Percentiles rank a stretch among this genome's conserved stretches.
Evolutionary conservation across 2,329 filamentous ascomycete species (phyloP).

Genomic region (Botrytis squamosa): DNA sequence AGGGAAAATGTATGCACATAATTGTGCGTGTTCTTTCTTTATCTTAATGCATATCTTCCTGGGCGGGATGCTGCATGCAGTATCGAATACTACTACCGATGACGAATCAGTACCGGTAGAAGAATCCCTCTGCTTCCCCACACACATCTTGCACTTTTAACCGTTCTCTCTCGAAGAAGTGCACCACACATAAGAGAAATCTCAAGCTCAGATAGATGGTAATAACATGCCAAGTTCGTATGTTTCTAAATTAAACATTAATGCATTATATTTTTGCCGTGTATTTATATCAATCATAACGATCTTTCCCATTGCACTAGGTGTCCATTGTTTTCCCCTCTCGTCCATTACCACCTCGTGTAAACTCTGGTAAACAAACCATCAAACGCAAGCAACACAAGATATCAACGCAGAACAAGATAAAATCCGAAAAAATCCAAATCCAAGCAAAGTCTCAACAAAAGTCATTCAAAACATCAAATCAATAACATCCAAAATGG

Average conservation of each 20-base stretch:
- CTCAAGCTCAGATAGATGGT: neutral
- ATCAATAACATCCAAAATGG: neutral
- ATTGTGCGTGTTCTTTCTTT: neutral
- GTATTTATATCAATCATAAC: neutral
- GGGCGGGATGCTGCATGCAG: neutral
- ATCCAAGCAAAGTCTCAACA: constrained; percentile 12
- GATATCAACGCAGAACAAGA: neutral
- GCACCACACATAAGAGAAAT: neutral
- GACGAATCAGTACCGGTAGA: neutral
- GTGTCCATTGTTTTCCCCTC: neutral
- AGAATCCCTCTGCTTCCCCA: neutral
- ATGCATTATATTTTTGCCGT: neutral
- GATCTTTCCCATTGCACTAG: neutral
- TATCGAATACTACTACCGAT: neutral
- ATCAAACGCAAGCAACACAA: neutral
- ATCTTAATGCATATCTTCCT: neutral
- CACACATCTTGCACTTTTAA: too few species aligned
- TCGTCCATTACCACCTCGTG: constrained; percentile 1
- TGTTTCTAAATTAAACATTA: constrained; percentile 15
- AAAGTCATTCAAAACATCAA: neutral
- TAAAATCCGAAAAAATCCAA: neutral
- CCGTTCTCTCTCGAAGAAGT: too few species aligned
- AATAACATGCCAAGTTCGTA: neutral
- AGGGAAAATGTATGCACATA: neutral
- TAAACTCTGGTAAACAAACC: neutral